A percentile compares a stretch with the other conserved stretches of the same genome.
Conservation (phyloP, 345 rosid species). For the Eucalyptus cloeziana region DNA sequence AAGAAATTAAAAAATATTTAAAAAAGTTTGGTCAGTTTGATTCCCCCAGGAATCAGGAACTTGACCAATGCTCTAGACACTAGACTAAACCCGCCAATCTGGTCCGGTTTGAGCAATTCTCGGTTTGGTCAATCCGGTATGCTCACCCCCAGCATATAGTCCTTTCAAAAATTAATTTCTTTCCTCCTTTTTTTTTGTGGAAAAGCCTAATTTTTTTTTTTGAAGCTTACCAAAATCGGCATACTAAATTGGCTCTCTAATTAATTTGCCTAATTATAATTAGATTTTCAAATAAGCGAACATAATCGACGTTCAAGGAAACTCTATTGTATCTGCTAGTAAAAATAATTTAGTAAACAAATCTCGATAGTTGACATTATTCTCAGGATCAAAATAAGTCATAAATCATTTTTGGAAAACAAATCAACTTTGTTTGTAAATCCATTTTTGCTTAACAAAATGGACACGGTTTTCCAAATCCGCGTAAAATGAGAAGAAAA, state of each 20-base stretch:
- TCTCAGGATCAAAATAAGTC: neutral
- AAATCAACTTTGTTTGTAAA: neutral
- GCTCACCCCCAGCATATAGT: too few species aligned
- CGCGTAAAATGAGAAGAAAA: neutral
- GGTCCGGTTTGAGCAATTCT: too few species aligned
- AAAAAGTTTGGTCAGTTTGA: too few species aligned
- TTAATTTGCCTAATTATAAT: too few species aligned
- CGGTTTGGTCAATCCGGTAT: rapidly evolving
- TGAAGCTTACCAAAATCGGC: neutral
- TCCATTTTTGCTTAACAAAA: too few species aligned
- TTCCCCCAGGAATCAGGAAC: too few species aligned
- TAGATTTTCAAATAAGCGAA: neutral
- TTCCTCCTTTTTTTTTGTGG: neutral
- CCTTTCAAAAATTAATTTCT: too few species aligned
- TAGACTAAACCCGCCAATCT: too few species aligned
- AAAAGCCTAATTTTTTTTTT: rapidly evolving
- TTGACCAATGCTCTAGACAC: rapidly evolving
- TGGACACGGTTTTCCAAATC: neutral
- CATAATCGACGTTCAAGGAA: neutral
- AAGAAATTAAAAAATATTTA: too few species aligned
- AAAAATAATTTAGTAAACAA: neutral
- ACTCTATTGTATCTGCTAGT: neutral
- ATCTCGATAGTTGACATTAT: neutral
- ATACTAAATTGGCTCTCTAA: too few species aligned
- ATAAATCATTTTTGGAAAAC: neutral